These are phyloP conservation scores for Nadsonia starkeyi-henricii DNA, from an alignment of 1,139 yeast genomes.

Conservation along the genomic window DNA sequence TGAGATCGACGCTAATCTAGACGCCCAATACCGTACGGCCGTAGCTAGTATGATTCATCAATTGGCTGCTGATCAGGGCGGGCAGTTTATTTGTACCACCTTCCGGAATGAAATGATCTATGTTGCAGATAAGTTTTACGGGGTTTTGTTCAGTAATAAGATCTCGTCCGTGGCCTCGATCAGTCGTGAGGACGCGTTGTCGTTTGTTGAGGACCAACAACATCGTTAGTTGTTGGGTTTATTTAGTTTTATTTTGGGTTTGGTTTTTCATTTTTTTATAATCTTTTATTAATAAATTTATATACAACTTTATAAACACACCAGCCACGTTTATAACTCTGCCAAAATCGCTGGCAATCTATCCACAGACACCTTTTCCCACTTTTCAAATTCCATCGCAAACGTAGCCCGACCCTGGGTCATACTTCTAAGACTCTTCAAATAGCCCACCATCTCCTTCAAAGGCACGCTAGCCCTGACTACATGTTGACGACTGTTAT, in stretches of 20 bases:
- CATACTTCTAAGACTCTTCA: conserved; percentile 59
- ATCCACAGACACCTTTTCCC: conserved; percentile 29
- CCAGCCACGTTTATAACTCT: too few species aligned
- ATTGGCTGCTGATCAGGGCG: conserved; percentile 40
- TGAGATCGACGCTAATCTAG: conserved; percentile 92
- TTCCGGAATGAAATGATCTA: conserved; percentile 87
- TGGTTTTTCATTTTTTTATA: too few species aligned
- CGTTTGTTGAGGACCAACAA: conserved; percentile 48
- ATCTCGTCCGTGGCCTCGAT: conserved; percentile 70
- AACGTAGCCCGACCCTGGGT: conserved; percentile 86
- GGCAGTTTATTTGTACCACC: conserved; percentile 88
- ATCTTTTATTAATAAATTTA: conserved; percentile 2
- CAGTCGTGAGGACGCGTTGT: conserved; percentile 55
- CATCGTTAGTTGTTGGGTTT: too few species aligned
- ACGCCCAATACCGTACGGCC: conserved; percentile 79
- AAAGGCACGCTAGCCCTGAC: conserved; percentile 72
- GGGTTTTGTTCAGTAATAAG: conserved; percentile 73
- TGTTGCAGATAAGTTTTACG: conserved; percentile 77
- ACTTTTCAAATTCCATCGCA: conserved; percentile 63
- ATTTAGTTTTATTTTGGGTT: too few species aligned
- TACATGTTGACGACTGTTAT: conserved; percentile 29
- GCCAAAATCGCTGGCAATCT: conserved; percentile 7
- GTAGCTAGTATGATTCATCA: conserved; percentile 67
- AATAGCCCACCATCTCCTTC: conserved; percentile 81
- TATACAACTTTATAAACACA: conserved; percentile 1